These are phyloP conservation scores for Incumbomyces lentus DNA, from an alignment of 2,329 filamentous ascomycete species.

Conservation along the genomic window DNA sequence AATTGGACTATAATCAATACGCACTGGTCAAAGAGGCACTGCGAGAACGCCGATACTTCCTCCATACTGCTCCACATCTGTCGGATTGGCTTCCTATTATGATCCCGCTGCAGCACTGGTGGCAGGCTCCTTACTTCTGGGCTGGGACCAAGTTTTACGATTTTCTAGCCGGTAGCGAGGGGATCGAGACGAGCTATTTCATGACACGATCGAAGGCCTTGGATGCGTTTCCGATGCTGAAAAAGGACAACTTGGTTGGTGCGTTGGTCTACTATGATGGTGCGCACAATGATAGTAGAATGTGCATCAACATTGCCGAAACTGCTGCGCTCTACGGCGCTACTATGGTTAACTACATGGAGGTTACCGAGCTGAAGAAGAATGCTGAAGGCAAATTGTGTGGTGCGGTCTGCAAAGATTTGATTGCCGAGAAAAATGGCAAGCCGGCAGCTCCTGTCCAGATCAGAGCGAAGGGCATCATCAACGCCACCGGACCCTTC, in stretches of 20 bases:
- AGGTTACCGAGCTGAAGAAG: conserved; percentile 68
- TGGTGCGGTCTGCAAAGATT: conserved; percentile 63
- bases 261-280: conserved; percentile 87
- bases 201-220: conserved; percentile 75
- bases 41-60: conserved; percentile 70
- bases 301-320: conserved; percentile 83
- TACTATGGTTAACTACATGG: conserved; percentile 72
- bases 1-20: conserved; percentile 71
- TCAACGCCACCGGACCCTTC: conserved; percentile 85
- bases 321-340: conserved; percentile 79
- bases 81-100: conserved; percentile 74
- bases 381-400: conserved; percentile 61
- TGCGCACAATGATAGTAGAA: conserved; percentile 82
- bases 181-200: conserved; percentile 83
- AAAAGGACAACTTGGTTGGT: conserved; percentile 65
- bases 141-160: conserved; percentile 70
- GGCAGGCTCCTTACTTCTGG: conserved; percentile 69
- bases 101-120: conserved; percentile 72
- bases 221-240: conserved; percentile 81
- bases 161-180: conserved; percentile 72
- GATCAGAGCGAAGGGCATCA: conserved; percentile 67
- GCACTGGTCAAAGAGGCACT: conserved; percentile 71
- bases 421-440: conserved; percentile 56
- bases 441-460: conserved; percentile 52
- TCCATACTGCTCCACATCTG: conserved; percentile 73